These are phyloP conservation scores for Penicillium turbatum DNA, from an alignment of 495 filamentous ascomycete species.

Conservation along the genomic window DNA sequence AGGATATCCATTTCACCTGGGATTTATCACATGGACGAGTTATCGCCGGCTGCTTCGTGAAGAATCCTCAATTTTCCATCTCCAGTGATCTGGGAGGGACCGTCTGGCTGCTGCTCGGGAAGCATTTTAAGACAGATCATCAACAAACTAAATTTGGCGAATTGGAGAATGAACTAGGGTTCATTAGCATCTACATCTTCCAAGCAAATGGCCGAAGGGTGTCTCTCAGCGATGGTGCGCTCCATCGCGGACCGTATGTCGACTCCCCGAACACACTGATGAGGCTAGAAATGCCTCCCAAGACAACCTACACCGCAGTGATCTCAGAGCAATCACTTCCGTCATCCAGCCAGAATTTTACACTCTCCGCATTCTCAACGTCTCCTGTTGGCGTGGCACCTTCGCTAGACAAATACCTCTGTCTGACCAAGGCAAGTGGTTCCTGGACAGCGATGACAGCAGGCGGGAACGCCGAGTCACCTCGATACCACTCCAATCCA, in stretches of 20 bases:
- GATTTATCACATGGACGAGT: constrained; percentile 57
- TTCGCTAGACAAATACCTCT: constrained; percentile 54
- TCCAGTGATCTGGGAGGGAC: constrained; percentile 50
- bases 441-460: constrained; percentile 75
- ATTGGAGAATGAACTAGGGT: constrained; percentile 53
- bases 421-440: constrained; percentile 50
- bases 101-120: constrained; percentile 80
- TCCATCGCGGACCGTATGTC: constrained; percentile 75
- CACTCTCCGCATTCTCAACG: constrained; percentile 73
- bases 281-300: constrained; percentile 58
- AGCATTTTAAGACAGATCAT: constrained; percentile 62
- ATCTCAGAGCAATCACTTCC: constrained; percentile 74
- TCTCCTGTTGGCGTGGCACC: constrained; percentile 52
- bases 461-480: constrained; percentile 74
- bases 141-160: constrained; percentile 10
- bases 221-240: constrained; percentile 60
- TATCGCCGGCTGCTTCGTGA: constrained; percentile 58
- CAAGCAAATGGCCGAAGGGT: constrained; percentile 67
- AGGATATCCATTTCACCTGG: constrained; percentile 92
- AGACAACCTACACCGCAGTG: constrained; percentile 68
- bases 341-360: constrained; percentile 67
- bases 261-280: constrained; percentile 91
- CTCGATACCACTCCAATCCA: constrained; percentile 76
- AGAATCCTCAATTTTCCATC: constrained; percentile 81
- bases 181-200: constrained; percentile 83